A percentile compares a stretch with the other conserved stretches of the same genome.
These are phyloP conservation scores for Xylaria sp. DNA, from an alignment of 2,329 filamentous ascomycete species.

Conservation along the genomic window DNA sequence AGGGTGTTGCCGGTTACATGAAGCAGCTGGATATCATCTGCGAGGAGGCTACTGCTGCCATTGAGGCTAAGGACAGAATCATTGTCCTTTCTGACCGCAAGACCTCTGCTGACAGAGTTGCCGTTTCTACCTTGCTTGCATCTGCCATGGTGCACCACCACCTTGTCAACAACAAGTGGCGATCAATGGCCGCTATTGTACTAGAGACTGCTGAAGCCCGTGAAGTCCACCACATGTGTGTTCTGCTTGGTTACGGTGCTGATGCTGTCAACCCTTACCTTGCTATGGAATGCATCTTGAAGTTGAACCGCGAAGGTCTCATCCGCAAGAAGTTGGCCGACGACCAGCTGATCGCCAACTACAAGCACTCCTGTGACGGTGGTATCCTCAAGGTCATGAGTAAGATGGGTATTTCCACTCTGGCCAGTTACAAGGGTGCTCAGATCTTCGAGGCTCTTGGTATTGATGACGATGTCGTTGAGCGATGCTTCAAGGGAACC, in stretches of 20 bases:
- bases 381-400: constrained; percentile 98
- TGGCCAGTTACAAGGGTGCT: constrained; percentile 94
- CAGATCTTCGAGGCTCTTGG: constrained; percentile 97
- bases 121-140: constrained; percentile 80
- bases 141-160: constrained; percentile 95
- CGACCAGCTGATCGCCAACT: constrained; percentile 84
- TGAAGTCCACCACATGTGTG: constrained; percentile 98
- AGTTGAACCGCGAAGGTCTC: constrained; percentile 88
- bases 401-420: constrained; percentile 98
- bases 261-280: constrained; percentile 94
- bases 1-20: constrained; percentile 78
- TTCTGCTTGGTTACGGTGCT: constrained; percentile 91
- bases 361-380: constrained; percentile 93
- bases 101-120: constrained; percentile 72
- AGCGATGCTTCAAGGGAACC: constrained; percentile 91
- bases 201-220: constrained; percentile 92
- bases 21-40: constrained; percentile 85
- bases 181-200: constrained; percentile 78
- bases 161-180: constrained; percentile 91
- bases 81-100: constrained; percentile 87
- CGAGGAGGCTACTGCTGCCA: constrained; percentile 74
- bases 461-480: constrained; percentile 85
- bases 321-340: constrained; percentile 85
- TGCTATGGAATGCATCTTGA: constrained; percentile 92
- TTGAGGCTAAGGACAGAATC: constrained; percentile 77